Evolutionary conservation across 1,284 basidiomycete genomes (phyloP).

Genomic region (Coniferiporia weirii): DNA sequence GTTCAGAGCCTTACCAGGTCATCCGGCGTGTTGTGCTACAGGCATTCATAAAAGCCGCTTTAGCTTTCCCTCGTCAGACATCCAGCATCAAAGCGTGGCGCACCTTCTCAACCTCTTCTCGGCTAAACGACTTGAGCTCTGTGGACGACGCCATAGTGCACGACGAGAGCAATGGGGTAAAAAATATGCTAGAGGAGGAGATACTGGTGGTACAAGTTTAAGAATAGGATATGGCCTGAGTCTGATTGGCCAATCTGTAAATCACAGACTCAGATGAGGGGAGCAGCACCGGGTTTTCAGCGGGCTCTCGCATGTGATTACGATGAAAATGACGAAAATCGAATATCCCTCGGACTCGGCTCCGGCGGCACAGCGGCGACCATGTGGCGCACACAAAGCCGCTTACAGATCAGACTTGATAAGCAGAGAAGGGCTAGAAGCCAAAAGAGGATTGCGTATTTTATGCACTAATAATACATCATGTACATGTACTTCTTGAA

Average conservation of each 20-base stretch:
- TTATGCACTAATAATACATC: not conserved
- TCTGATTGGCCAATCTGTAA: constrained; percentile 5
- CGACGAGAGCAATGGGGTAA: not conserved
- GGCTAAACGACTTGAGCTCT: constrained; percentile 16
- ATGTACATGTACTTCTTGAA: not conserved
- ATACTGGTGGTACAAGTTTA: not conserved
- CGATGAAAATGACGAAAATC: no score
- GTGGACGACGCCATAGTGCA: constrained; percentile 7
- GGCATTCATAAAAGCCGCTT: no score
- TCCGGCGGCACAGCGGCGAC: no score
- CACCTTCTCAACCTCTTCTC: constrained; percentile 19
- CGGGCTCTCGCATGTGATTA: not conserved
- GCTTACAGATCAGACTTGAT: no score
- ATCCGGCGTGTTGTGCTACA: constrained; percentile 57
- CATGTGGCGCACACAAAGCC: no score
- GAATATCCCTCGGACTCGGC: no score
- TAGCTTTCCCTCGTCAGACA: not conserved
- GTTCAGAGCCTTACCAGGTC: constrained; percentile 48
- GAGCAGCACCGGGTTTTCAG: no score
- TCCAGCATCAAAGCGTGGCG: not conserved
- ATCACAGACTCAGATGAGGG: not conserved
- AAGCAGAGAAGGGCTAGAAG: no score
- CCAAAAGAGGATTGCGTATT: not conserved
- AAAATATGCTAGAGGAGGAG: not conserved
- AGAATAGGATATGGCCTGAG: not conserved